phyloP scores from a whole-genome alignment of 2,329 filamentous ascomycete species.

The Cordyceps pruinosa region DNA sequence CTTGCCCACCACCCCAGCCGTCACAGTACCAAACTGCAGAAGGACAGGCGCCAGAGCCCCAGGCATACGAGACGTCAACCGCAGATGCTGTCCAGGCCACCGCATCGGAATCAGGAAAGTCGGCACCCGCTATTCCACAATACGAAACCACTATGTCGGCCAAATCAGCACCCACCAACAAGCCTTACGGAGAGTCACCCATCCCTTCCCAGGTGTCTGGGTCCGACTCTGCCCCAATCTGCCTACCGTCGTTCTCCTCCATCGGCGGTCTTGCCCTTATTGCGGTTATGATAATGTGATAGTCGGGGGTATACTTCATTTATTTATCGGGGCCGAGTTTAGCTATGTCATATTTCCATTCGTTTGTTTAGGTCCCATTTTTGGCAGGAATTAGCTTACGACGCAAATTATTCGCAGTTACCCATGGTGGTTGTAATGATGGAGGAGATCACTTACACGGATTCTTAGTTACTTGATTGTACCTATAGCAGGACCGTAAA shows the following conservation, averaged over 20 bases:
- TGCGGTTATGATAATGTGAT: constrained; percentile 21
- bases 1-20: neutral
- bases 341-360: constrained; percentile 13
- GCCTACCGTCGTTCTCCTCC: constrained; percentile 17
- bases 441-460: constrained; percentile 5
- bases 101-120: neutral
- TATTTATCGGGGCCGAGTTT: constrained; percentile 13
- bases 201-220: constrained; percentile 22
- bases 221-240: constrained; percentile 21
- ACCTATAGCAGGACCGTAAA: constrained; percentile 7
- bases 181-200: constrained; percentile 17
- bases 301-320: neutral
- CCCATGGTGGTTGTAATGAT: constrained; percentile 5
- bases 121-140: constrained; percentile 11
- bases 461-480: constrained; percentile 13
- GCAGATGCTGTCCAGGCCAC: constrained; percentile 13
- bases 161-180: constrained; percentile 16
- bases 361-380: constrained; percentile 15
- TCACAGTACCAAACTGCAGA: constrained; percentile 10
- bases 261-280: constrained; percentile 23
- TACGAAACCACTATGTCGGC: constrained; percentile 21
- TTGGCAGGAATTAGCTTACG: constrained; percentile 14
- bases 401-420: constrained; percentile 9
- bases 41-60: constrained; percentile 14
- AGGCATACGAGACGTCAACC: constrained; percentile 13